phyloP scores from a whole-genome alignment of 768 basidiomycete genomes.

The Leccinum imitatum region DNA sequence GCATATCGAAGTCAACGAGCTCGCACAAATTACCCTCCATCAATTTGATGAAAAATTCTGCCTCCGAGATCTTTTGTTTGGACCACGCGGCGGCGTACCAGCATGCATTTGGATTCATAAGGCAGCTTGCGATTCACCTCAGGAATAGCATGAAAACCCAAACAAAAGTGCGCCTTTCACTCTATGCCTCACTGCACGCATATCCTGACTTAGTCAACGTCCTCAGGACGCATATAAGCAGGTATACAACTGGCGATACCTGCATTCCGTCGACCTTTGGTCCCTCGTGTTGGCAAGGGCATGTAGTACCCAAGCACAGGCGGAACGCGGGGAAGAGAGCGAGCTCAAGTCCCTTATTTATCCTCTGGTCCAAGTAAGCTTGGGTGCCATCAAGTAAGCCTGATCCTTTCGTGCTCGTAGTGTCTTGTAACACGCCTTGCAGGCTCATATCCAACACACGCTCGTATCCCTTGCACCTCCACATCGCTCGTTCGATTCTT shows the following conservation, averaged over 20 bases:
- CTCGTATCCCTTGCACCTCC: conserved; percentile 93
- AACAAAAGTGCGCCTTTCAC: conserved; percentile 57
- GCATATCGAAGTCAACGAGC: conserved; percentile 82
- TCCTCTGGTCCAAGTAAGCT: conserved; percentile 90
- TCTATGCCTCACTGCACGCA: neutral
- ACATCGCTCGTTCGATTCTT: conserved; percentile 84
- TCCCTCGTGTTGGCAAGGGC: conserved; percentile 80
- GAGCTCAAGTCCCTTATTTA: conserved; percentile 89
- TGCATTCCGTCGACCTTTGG: conserved; percentile 97
- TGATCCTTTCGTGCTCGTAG: neutral
- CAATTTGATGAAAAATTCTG: conserved; percentile 97
- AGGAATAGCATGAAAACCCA: conserved; percentile 89
- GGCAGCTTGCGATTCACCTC: conserved; percentile 91
- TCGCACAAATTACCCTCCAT: conserved; percentile 86
- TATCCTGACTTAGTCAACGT: conserved; percentile 9
- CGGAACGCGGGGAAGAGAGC: conserved; percentile 59
- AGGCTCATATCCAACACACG: conserved; percentile 90
- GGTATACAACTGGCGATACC: conserved; percentile 99
- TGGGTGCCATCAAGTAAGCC: conserved; percentile 88
- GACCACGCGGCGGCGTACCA: conserved; percentile 78
- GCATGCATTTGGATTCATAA: conserved; percentile 94
- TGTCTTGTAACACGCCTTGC: conserved; percentile 3
- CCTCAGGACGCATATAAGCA: conserved; percentile 83
- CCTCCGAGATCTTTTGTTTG: conserved; percentile 85
- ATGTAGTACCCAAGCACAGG: conserved; percentile 60